These are phyloP conservation scores for Microbotryomycetes sp. DNA, from an alignment of 1,284 basidiomycete genomes.

Conservation along the genomic window DNA sequence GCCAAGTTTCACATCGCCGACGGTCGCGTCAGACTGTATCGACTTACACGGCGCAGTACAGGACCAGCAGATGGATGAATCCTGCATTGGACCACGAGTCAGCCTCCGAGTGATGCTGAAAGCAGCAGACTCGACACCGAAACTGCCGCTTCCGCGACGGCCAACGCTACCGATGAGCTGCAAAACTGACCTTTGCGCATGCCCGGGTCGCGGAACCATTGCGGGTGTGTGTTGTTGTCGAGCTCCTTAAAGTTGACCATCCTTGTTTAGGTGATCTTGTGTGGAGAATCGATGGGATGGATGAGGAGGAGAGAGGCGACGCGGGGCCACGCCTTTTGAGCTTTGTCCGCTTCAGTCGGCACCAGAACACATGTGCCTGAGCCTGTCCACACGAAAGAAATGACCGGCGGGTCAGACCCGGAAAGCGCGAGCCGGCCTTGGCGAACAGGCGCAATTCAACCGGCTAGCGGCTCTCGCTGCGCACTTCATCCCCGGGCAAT, in stretches of 20 bases:
- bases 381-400: too few species aligned
- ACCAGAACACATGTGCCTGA: too few species aligned
- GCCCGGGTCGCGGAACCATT: neutral
- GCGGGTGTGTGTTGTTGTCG: neutral
- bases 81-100: neutral
- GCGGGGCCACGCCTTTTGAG: too few species aligned
- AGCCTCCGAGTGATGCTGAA: neutral
- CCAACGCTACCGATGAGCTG: too few species aligned
- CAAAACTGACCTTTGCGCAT: neutral
- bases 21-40: neutral
- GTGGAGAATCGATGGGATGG: neutral
- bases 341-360: too few species aligned
- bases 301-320: too few species aligned
- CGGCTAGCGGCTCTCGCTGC: too few species aligned
- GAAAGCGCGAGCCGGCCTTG: too few species aligned
- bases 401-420: too few species aligned
- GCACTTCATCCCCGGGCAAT: too few species aligned
- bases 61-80: neutral
- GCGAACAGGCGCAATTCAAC: too few species aligned
- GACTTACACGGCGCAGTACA: neutral
- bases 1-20: neutral
- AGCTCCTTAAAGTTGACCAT: neutral
- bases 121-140: too few species aligned
- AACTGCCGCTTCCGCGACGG: neutral
- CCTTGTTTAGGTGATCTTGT: neutral